These are phyloP conservation scores for Tetragonia tetragonoides DNA, from an alignment of 148 eudicot species.

Conservation along the genomic window DNA sequence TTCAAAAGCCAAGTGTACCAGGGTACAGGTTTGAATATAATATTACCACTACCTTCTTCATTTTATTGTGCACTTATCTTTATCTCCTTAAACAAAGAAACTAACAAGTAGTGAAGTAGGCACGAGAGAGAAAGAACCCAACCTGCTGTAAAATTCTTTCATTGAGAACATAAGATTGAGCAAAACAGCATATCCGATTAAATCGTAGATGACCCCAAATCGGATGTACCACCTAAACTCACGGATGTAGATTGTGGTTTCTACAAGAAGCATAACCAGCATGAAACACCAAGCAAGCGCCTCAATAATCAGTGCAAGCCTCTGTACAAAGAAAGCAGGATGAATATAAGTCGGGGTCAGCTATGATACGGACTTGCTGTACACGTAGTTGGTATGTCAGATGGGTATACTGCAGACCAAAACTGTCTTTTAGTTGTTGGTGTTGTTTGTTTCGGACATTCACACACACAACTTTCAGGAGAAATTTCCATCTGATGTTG, in stretches of 20 bases:
- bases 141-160: constrained; percentile 44
- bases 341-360: not conserved
- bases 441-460: too few species aligned
- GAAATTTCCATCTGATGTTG: too few species aligned
- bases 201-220: constrained; percentile 52
- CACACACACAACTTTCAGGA: too few species aligned
- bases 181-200: constrained; percentile 57
- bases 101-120: not conserved
- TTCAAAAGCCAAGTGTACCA: not conserved
- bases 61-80: not conserved
- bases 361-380: too few species aligned
- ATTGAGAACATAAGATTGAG: constrained; percentile 43
- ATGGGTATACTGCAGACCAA: too few species aligned
- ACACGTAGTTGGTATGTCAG: too few species aligned
- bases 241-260: constrained; percentile 50
- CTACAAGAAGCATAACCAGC: constrained; percentile 46
- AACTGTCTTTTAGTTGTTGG: too few species aligned
- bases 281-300: constrained; percentile 52
- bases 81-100: not conserved
- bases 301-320: constrained; percentile 47
- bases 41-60: not conserved
- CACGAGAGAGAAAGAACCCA: constrained; percentile 20
- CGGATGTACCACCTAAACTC: constrained; percentile 67
- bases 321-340: constrained; percentile 33
- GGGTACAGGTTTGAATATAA: too few species aligned